Conservation (phyloP, 306 rosid species). For the Ochetophila trinervis region DNA sequence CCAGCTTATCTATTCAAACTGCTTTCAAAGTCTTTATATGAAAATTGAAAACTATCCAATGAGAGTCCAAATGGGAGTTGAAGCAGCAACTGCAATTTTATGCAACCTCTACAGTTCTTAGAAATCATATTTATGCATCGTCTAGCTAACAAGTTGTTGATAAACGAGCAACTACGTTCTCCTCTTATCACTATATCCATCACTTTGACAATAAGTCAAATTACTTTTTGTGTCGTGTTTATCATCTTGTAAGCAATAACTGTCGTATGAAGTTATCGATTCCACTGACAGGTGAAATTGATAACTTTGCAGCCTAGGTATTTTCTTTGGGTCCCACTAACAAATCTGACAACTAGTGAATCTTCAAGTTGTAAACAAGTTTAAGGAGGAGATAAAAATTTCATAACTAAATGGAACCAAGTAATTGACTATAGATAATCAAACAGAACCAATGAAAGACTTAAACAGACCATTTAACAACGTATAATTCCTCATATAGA, state of each 20-base stretch:
- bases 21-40: background rate
- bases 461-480: background rate
- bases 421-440: background rate
- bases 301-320: background rate
- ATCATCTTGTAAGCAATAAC: too few relatives aligned
- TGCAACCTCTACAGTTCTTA: background rate
- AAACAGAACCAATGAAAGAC: background rate
- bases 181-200: background rate
- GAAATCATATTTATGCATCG: background rate
- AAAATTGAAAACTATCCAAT: background rate
- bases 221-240: background rate
- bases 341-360: background rate
- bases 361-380: background rate
- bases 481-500: conserved; percentile 4
- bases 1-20: background rate
- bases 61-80: background rate
- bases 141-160: background rate
- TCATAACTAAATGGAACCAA: background rate
- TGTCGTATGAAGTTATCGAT: too few relatives aligned
- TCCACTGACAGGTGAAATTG: background rate
- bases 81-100: conserved; percentile 6
- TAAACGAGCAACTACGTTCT: background rate
- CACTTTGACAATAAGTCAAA: background rate
- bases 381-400: background rate
- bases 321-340: too few relatives aligned